Evolutionary conservation across 106 monocot genomes (phyloP), one percentile per base, ranked within the genome.

Genomic region (Apostasia shenzhenica): DNA sequence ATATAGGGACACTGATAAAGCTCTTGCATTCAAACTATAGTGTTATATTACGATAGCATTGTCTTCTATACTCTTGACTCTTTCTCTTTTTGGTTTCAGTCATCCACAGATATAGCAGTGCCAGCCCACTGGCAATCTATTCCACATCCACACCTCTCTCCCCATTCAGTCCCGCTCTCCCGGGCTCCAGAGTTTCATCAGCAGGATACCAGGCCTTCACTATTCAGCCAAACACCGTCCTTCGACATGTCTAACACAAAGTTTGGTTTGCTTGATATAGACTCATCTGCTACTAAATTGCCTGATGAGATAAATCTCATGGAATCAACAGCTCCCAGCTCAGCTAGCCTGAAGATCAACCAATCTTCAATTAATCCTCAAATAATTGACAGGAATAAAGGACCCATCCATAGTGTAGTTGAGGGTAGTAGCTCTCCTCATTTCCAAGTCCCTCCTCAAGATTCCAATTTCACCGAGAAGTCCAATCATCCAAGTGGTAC

Each of bases 91-190:
- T 26, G 26, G 26, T 62, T 78, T 56, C 83, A 91, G 95, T 58
- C 88, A 73, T 71, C 95, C 55, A 52, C 72, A 45, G 80, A 92
- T 5, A 49, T 88, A 57, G 80, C 80, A 37, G 58, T 89, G 76
- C 91, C 84, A 81, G 78, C 78, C 65, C 76, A 73, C 13, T 95
- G 95, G 95, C 63, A 87, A 59, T 83, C 82, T 57, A 39, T 86
- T 37, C 79, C 86, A 61, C 77, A 69, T 56, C 77, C 86, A 61
- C 77, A 69, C 52, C 77, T 81, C 8, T 76, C 83, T 4, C 78
- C 84, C 38, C 83, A 95, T 62, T 78, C 88, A 54, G 73, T 84
- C 63, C 86, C 88, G 14, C 42, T 84, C 57, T 68, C 91, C n/a
- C 47, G 80, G 46, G 76, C 80, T 42, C 45, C 72, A 6, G 87